Conservation (phyloP, 192 early-diverging fungal genomes). For the Diversispora epigaea region DNA sequence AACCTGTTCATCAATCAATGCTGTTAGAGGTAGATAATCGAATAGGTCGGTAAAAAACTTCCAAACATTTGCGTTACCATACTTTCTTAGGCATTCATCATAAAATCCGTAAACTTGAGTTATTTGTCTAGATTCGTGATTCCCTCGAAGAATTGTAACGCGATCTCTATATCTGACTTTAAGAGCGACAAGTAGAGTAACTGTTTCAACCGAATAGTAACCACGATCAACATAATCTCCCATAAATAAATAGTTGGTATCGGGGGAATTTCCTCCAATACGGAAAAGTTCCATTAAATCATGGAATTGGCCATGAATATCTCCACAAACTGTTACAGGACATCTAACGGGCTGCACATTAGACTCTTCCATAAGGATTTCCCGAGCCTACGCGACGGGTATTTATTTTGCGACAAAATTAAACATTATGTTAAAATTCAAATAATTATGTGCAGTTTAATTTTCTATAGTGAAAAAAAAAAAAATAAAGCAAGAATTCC, state of each 20-base stretch:
- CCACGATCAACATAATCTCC: constrained; percentile 99
- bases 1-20: constrained; percentile 92
- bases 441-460: background rate
- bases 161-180: constrained; percentile 91
- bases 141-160: constrained; percentile 95
- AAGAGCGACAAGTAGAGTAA: constrained; percentile 90
- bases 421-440: background rate
- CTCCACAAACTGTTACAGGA: constrained; percentile 98
- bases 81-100: constrained; percentile 98
- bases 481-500: too few species aligned
- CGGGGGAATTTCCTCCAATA: constrained; percentile 93
- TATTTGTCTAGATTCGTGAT: constrained; percentile 98
- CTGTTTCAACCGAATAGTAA: constrained; percentile 98
- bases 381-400: constrained; percentile 71
- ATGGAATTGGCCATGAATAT: constrained; percentile 99
- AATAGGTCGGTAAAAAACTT: constrained; percentile 97
- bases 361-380: constrained; percentile 92
- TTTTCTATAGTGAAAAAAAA: too few species aligned
- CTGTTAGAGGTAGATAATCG: constrained; percentile 94
- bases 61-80: constrained; percentile 98
- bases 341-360: constrained; percentile 98
- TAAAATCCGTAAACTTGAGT: constrained; percentile 99
- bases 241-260: constrained; percentile 99
- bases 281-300: constrained; percentile 96
- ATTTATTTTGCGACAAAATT: background rate